Evolutionary conservation across 164 flowering plant species (phyloP), one percentile per base, ranked within the genome.

Genomic region (Buxus sempervirens): DNA sequence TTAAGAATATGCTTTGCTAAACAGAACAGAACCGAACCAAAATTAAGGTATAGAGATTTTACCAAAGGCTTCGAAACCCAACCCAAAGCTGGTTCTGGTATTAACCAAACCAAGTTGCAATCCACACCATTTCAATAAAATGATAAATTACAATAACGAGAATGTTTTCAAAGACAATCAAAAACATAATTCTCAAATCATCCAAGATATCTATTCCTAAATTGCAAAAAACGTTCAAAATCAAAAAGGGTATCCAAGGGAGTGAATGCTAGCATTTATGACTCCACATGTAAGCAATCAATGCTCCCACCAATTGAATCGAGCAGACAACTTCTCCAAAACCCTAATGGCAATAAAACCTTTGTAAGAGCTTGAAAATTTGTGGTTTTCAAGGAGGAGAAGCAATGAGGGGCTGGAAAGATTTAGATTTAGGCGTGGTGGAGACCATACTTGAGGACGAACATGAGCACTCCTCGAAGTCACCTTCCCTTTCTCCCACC

Each of bases 371-470:
- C 14, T 19, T 13, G 27, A 12, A 45, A 64, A 61, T 54, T 20
- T 49, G 63, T 38, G 62, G 22, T 56, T 28, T 26, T n/a, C 57
- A 22, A 14, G 58, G 57, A 27, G 63, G 48, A 20, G 24, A 45
- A 32, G 19, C 21, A 12, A 83, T 79, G 89, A 85, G 54, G 74
- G 76, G 74, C 18, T 86, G 89, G 90, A 68, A 65, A 53, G 72
- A 82, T 58, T 72, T 87, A 15, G 72, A 82, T 58, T 72, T 87
- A 15, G 88, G 87, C 1, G 78, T 80, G 14, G 95, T 87, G 21
- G 89, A 85, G 16, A 91, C 97, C 48, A 91, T 91, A 65, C 83
- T 84, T 36, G 97, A 91, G 62, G 93, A 88, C 63, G 88, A 84
- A 36, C 63, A 82, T 5, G 85, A 83, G 41, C 75, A 76, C 23